Percentiles rank a stretch among this genome's conserved stretches.
phyloP scores from a whole-genome alignment of 2,329 filamentous ascomycete genomes.

The Ascomycota sp. region DNA sequence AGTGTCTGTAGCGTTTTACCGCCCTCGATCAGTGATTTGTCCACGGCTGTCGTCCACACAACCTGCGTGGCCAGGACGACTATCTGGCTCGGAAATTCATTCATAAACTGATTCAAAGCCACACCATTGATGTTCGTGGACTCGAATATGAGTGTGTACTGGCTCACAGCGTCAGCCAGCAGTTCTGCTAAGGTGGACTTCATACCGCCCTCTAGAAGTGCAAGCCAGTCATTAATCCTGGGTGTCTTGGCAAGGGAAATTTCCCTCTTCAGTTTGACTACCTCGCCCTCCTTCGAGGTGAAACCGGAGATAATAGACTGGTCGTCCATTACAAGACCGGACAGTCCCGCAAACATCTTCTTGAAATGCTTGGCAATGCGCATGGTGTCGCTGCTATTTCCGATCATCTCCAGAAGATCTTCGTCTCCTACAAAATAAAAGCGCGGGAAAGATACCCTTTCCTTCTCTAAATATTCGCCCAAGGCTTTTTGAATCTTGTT shows the following conservation, averaged over 20 bases:
- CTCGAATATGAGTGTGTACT: constrained; percentile 59
- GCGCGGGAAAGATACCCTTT: constrained; percentile 87
- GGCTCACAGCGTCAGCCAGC: constrained; percentile 62
- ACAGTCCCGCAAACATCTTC: constrained; percentile 98
- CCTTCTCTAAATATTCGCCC: constrained; percentile 93
- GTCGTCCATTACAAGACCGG: constrained; percentile 75
- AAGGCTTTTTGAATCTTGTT: constrained; percentile 99
- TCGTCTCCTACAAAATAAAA: constrained; percentile 99
- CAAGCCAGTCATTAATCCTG: constrained; percentile 97
- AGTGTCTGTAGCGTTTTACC: constrained; percentile 47
- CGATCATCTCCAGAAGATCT: constrained; percentile 94
- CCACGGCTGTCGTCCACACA: constrained; percentile 77
- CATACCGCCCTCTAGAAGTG: constrained; percentile 77
- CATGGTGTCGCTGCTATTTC: constrained; percentile 91
- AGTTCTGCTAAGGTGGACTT: constrained; percentile 81
- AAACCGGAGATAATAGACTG: constrained; percentile 77
- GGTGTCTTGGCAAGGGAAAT: constrained; percentile 86
- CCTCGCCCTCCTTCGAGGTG: constrained; percentile 85
- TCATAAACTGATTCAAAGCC: constrained; percentile 60
- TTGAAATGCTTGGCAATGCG: constrained; percentile 97
- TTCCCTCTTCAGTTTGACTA: constrained; percentile 66
- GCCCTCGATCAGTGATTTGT: constrained; percentile 49
- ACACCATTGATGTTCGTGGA: constrained; percentile 45
- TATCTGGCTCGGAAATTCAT: constrained; percentile 72
- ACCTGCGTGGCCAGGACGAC: constrained; percentile 86